These are phyloP conservation scores for Cordyceps militaris DNA, from an alignment of 2,329 filamentous ascomycete species.

Conservation along the genomic window DNA sequence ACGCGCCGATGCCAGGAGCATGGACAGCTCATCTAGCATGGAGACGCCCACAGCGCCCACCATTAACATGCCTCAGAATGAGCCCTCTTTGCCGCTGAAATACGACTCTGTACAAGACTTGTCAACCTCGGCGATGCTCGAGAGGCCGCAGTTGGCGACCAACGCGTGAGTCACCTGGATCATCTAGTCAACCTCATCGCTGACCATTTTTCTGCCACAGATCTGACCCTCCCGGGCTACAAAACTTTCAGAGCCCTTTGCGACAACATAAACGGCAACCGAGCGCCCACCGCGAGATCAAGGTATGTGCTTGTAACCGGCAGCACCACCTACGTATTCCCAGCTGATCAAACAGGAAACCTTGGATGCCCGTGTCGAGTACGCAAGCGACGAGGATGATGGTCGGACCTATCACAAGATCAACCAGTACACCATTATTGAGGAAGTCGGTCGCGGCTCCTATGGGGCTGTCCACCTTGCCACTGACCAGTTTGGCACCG, in stretches of 20 bases:
- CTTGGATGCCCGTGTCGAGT: conserved; percentile 80
- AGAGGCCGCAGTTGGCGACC: background rate
- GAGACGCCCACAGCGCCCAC: background rate
- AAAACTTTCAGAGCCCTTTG: conserved; percentile 44
- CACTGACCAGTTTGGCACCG: conserved; percentile 79
- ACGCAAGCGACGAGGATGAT: conserved; percentile 76
- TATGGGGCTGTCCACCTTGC: conserved; percentile 91
- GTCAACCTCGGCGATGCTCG: background rate
- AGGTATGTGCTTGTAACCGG: conserved; percentile 31
- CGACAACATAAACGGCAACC: conserved; percentile 52
- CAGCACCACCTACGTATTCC: conserved; percentile 11
- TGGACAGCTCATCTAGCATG: background rate
- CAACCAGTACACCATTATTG: conserved; percentile 90
- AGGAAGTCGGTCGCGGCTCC: conserved; percentile 94
- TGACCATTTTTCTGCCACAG: conserved; percentile 23
- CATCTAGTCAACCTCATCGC: background rate
- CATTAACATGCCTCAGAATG: background rate
- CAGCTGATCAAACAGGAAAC: conserved; percentile 59
- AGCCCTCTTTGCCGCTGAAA: background rate
- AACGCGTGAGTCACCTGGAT: conserved; percentile 30
- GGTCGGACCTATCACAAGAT: conserved; percentile 76
- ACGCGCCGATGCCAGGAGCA: background rate
- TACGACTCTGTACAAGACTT: background rate
- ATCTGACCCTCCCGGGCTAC: conserved; percentile 34
- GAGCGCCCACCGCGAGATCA: conserved; percentile 51